Evolutionary conservation across 495 filamentous ascomycete genomes (phyloP), one percentile per base, ranked within the genome.

Genomic region (Bathelium albidoporum): DNA sequence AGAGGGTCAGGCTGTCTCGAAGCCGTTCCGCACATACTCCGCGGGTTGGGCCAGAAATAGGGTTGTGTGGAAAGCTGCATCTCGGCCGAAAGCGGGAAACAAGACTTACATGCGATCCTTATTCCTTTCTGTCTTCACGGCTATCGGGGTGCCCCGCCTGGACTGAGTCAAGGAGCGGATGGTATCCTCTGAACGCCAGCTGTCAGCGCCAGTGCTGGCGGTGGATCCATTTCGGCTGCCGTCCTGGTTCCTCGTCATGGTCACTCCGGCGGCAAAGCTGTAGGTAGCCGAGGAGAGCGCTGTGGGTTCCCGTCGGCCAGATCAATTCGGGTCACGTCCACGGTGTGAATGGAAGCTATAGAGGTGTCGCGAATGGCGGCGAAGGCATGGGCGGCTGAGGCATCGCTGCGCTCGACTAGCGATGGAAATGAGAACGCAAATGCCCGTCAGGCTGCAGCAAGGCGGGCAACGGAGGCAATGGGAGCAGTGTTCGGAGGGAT

Each of bases 201-300:
- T 84, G 70, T 82, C 79, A 14, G 79, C 75, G 74, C 80, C 80
- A 53, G 83, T 81, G 80, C 82, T 83, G 75, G 82, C 82, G 71
- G 77, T 78, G 68, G 85, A 85, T 76, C 81, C 84, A 78, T 83
- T 80, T 70, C 83, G 80, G 67, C 70, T 75, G 59, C 66, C 72
- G 61, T 77, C 77, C 70, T 85, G 81, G 73, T 82, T 78, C 71
- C 80, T 79, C 70, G 82, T 81, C 84, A 87, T 85, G 71, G 74
- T 82, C 32, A n/a, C 60, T 18, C n/a, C 29, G 18, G 20, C 41
- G 9, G n/a, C 2, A 18, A 18, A 20, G 5, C 32, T 44, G 36
- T 20, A 32, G 43, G 18, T 16, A 52, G 28, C n/a, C 60, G 60
- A 62, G 43, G 22, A 29, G 29, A 20, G 5, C 7, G 24, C 22